phyloP scores from a whole-genome alignment of 805 yeast genomes.

The Kluyveromyces starmeri region DNA sequence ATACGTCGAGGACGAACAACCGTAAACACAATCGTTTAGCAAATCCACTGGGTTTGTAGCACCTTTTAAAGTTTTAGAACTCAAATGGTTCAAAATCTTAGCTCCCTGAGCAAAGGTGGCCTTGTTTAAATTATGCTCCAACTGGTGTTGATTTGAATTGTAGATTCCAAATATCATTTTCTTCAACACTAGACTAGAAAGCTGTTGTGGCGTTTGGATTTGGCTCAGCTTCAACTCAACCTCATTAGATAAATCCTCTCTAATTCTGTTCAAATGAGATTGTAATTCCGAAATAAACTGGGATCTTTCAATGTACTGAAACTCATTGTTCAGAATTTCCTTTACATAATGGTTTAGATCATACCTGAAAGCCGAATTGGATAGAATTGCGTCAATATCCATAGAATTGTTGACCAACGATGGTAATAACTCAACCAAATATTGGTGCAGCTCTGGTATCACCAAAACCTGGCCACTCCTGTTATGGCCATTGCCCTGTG shows the following conservation, averaged over 20 bases:
- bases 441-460: constrained; percentile 25
- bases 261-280: constrained; percentile 18
- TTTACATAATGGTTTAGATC: constrained; percentile 25
- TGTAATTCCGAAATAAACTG: constrained; percentile 22
- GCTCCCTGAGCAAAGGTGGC: constrained; percentile 31
- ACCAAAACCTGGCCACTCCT: constrained; percentile 19
- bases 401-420: constrained; percentile 2
- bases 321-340: constrained; percentile 24
- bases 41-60: constrained; percentile 18
- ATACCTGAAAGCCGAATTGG: constrained; percentile 11
- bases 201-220: constrained; percentile 13
- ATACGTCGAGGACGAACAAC: constrained; percentile 20
- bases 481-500: not conserved
- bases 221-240: constrained; percentile 9
- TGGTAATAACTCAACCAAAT: constrained; percentile 16
- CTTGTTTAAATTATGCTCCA: constrained; percentile 30
- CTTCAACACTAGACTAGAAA: constrained; percentile 21
- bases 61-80: constrained; percentile 26
- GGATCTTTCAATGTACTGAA: constrained; percentile 24
- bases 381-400: not conserved
- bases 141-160: constrained; percentile 26
- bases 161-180: constrained; percentile 25
- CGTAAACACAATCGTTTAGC: constrained; percentile 15
- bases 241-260: constrained; percentile 23
- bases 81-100: constrained; percentile 29